Evolutionary conservation across 2,329 filamentous ascomycete genomes (phyloP).

Genomic region (Neoascochyta sp.): DNA sequence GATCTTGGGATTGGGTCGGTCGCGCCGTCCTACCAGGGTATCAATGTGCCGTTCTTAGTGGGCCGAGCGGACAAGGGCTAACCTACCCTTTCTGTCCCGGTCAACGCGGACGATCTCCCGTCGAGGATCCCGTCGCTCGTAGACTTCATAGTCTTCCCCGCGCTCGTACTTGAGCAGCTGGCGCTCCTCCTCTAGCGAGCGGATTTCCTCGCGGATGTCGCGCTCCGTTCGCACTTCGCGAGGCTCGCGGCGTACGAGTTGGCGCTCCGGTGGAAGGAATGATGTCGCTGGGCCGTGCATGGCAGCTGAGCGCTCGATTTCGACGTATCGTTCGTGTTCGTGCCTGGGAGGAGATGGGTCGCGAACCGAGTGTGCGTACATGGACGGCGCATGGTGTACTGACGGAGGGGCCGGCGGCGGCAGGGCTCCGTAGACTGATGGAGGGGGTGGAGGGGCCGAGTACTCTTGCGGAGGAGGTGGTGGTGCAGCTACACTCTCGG

Average conservation of each 20-base stretch:
- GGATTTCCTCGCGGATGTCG: constrained; percentile 70
- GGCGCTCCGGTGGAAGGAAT: constrained; percentile 45
- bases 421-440: constrained; percentile 13
- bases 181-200: constrained; percentile 64
- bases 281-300: constrained; percentile 48
- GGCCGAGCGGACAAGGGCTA: constrained; percentile 77
- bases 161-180: constrained; percentile 57
- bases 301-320: constrained; percentile 47
- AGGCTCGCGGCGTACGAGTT: constrained; percentile 15
- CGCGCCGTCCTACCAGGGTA: constrained; percentile 35
- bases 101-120: constrained; percentile 66
- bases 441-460: constrained; percentile 17
- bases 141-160: constrained; percentile 58
- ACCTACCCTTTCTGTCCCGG: constrained; percentile 94
- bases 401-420: constrained; percentile 22
- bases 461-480: constrained; percentile 8
- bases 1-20: constrained; percentile 41
- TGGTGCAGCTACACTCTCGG: constrained; percentile 15
- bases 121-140: constrained; percentile 53
- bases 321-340: constrained; percentile 34
- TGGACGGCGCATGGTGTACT: constrained; percentile 18
- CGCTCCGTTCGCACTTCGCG: constrained; percentile 46
- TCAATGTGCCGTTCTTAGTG: constrained; percentile 44
- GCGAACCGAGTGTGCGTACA: constrained; percentile 35
- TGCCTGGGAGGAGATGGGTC: constrained; percentile 32